Base-by-base conservation (phyloP, 2,329 filamentous ascomycete species). In the Blastomyces percursus region DNA sequence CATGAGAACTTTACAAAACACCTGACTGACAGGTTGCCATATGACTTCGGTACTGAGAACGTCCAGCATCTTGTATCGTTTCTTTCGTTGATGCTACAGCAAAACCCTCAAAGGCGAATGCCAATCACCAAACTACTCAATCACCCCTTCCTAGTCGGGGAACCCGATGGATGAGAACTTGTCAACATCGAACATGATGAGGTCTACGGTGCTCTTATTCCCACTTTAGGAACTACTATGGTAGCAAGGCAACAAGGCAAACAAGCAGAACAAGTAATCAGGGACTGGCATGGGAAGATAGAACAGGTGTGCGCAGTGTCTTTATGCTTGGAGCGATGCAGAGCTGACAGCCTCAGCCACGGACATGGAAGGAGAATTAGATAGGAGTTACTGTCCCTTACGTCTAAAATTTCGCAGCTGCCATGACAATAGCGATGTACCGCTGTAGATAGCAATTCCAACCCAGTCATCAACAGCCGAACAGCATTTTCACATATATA, bases 31-130 rank as follows among this genome's bases (percentile, higher is more conserved):
- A 62, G 64, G 27, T 54, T 69, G 42, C 63, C 64, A n/a, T 14
- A 14, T 35, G 61, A 65, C 16, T 69, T 59, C 66, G 64, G 60
- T 38, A 42, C 50, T 27, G 48, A 68, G 61, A 63, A 67, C 35
- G 48, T 64, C 40, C 48, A 65, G 60, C 30, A 14, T 6, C 62
- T 67, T 40, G 65, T 55, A 61, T 63, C 57, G 19, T 65, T 67
- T 12, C 62, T 68, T 24, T 63, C 11, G 48, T 61, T 48, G 21
- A 64, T 64, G 64, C 61, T 69, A 52, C 66, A 63, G 58, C 32
- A 51, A 62, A 50, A 62, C 48, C 66, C 62, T 30, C 30, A 63
- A 40, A 46, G 42, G 52, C 57, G 57, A 52, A 52, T 60, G 58
- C 57, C 61, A 60, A 46, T 50, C 21, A 46, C 57, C 7, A 27